Base-by-base conservation (phyloP, 805 yeast genomes). In the Barnettozyma pratensis region DNA sequence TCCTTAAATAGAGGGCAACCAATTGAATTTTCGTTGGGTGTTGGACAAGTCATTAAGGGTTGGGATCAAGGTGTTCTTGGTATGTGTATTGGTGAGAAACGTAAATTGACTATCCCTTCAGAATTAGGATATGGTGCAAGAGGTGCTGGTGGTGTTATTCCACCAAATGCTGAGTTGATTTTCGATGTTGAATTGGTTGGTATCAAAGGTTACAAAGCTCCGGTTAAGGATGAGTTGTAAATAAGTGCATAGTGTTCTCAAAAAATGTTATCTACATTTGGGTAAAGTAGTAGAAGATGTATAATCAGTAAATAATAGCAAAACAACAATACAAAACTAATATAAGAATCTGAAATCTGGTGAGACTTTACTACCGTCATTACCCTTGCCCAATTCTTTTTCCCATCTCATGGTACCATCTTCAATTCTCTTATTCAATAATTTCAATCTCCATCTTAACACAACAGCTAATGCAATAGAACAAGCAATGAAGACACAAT, bases 31-130 rank as follows among this genome's bases (percentile, higher is more conserved):
- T 67, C 67, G n/a, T 69, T 91, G 46, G 97, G 97, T 39, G 65
- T 67, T 28, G 91, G 95, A 5, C 83, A 78, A 59, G 97, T 90
- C 32, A 90, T 90, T 61, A 62, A 74, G 51, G 97, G 97, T 50
- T 90, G 97, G 97, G 97, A 90, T 54, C 80, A 83, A 67, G 97
- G 97, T 39, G 69, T 89, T 44, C 72, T 37, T 81, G 85, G 70
- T 42, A 58, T 58, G 95, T 90, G 97, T 68, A 72, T 87, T 64
- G 96, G 96, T 41, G 97, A 90, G 66, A 74, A 83, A 70, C 78
- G 97, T 63, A 83, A 77, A 56, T 72, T 90, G 57, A 77, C 80
- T 30, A 87, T 91, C 62, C 96, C 97, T 42, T 76, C 95, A 6
- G 74, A 76, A 32, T 66, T 88, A 56, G 97, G 79, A 7, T 90